A percentile compares a stretch with the other conserved stretches of the same genome.
Evolutionary conservation across 2,329 filamentous ascomycete species (phyloP).

Genomic region (Hymenoscyphus linearis): DNA sequence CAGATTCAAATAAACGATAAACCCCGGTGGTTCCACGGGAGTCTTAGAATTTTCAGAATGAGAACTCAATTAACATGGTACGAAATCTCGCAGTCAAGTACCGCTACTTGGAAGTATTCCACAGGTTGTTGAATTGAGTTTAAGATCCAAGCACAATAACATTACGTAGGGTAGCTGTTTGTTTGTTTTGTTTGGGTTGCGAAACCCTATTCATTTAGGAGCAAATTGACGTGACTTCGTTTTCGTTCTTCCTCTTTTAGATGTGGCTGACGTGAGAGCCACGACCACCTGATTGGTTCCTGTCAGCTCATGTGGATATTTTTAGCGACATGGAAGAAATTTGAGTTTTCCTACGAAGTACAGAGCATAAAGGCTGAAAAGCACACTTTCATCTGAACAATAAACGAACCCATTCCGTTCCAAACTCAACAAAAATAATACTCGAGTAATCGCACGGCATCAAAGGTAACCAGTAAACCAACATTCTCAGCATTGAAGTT

Average conservation of each 20-base stretch:
- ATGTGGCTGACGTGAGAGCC: neutral
- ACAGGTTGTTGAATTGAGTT: neutral
- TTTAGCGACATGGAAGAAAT: neutral
- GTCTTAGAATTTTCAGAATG: neutral
- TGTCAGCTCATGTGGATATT: neutral
- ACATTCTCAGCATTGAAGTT: neutral
- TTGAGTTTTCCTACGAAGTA: neutral
- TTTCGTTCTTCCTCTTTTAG: neutral
- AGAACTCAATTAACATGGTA: neutral
- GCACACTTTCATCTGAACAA: neutral
- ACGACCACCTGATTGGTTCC: neutral
- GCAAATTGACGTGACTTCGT: neutral
- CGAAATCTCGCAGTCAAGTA: neutral
- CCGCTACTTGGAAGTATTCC: too few relatives aligned
- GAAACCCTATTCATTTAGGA: neutral
- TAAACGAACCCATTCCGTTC: neutral
- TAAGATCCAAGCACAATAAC: too few relatives aligned
- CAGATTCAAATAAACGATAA: neutral
- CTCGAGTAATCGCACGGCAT: neutral
- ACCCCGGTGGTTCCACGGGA: neutral
- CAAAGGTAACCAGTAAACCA: neutral
- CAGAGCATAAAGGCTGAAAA: too few relatives aligned
- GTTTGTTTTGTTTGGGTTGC: neutral
- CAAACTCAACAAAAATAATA: neutral
- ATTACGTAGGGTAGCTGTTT: neutral